Evolutionary conservation across 1,139 yeast species (phyloP).

Genomic region (Pichia sp.): DNA sequence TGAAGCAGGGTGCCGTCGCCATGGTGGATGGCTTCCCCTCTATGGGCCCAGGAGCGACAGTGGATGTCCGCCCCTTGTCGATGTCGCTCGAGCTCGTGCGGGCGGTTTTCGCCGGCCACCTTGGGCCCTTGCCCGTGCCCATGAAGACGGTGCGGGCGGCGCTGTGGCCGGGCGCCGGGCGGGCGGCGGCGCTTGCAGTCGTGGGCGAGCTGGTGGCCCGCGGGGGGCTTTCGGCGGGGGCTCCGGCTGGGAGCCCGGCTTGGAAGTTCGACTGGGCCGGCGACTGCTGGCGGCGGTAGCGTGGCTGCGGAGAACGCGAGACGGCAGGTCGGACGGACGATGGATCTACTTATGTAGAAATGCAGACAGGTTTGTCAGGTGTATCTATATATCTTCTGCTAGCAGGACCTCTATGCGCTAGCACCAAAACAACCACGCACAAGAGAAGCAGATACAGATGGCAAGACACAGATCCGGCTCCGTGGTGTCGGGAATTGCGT

Average conservation of each 20-base stretch:
- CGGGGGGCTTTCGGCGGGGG: neutral
- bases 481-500: constrained; percentile 40
- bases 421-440: neutral
- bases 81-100: neutral
- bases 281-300: constrained; percentile 2
- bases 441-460: neutral
- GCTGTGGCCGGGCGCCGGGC: neutral
- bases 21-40: neutral
- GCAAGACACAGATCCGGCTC: constrained; percentile 43
- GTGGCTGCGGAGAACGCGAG: neutral
- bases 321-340: neutral
- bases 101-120: neutral
- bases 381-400: no score
- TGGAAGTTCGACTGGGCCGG: constrained; percentile 2
- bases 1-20: neutral
- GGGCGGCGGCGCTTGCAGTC: neutral
- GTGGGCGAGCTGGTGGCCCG: neutral
- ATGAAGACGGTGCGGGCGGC: neutral
- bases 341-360: neutral
- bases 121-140: neutral
- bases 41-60: neutral
- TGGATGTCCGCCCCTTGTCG: neutral
- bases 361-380: neutral
- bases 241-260: neutral
- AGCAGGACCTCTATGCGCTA: neutral